These are phyloP conservation scores for Melastoma candidum DNA, from an alignment of 441 rosid genomes.

Conservation along the genomic window DNA sequence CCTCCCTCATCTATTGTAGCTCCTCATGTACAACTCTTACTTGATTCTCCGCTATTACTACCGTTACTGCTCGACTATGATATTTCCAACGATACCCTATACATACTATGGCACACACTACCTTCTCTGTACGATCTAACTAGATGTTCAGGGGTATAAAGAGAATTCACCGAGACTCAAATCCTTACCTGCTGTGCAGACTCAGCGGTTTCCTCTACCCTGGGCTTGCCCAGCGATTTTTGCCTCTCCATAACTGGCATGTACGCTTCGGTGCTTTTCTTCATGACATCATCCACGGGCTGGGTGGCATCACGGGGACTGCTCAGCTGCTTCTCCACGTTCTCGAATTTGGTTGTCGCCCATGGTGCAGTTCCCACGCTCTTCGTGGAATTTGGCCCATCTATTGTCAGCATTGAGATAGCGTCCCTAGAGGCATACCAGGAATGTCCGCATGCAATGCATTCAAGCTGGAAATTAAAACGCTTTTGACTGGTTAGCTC, in stretches of 20 bases:
- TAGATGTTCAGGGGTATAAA: no score
- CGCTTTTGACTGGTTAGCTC: neutral
- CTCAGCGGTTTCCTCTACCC: conserved; percentile 26
- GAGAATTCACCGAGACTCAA: no score
- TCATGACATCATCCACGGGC: conserved; percentile 28
- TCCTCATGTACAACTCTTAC: no score
- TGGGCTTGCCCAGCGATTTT: conserved; percentile 28
- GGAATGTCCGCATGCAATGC: conserved; percentile 71
- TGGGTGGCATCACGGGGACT: conserved; percentile 55
- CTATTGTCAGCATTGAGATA: conserved; percentile 64
- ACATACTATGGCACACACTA: no score
- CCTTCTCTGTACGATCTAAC: no score
- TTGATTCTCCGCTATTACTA: no score
- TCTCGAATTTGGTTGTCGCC: conserved; percentile 55
- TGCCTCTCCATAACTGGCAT: conserved; percentile 41
- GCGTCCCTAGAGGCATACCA: conserved; percentile 96
- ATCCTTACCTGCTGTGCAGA: conserved; percentile 12
- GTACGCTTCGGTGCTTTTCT: conserved; percentile 37
- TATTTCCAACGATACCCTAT: no score
- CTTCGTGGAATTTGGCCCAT: conserved; percentile 36
- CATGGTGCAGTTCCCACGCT: conserved; percentile 41
- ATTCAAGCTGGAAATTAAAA: conserved; percentile 59
- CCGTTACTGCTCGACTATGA: no score
- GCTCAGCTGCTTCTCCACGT: conserved; percentile 47
- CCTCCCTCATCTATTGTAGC: no score